phyloP scores from a whole-genome alignment of 2,329 filamentous ascomycete species.

The Botrytis galanthina region DNA sequence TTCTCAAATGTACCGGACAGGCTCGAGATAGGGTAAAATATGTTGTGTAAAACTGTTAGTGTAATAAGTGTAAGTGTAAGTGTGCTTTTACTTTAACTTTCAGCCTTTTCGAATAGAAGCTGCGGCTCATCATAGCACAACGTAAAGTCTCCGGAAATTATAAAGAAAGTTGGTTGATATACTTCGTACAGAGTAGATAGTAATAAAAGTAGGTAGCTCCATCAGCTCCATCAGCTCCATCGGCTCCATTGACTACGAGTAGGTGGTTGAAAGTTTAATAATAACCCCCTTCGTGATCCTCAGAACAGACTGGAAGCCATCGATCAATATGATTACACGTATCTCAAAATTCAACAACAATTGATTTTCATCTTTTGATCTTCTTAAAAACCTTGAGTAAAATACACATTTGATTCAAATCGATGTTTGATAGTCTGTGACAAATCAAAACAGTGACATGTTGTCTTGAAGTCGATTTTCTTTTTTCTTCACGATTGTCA shows the following conservation, averaged over 20 bases:
- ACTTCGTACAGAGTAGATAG: not conserved
- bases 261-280: not conserved
- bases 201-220: not conserved
- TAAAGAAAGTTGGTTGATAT: constrained; percentile 3
- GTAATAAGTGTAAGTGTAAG: not conserved
- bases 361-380: not conserved
- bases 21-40: not conserved
- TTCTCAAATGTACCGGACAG: not conserved
- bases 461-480: not conserved
- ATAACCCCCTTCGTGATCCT: not conserved
- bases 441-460: not conserved
- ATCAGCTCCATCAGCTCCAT: not conserved
- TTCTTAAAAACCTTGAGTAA: not conserved
- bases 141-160: not conserved
- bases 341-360: not conserved
- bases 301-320: not conserved
- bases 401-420: not conserved
- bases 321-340: not conserved
- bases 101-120: constrained; percentile 2
- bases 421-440: not conserved
- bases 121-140: constrained; percentile 2
- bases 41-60: not conserved
- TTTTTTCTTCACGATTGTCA: not conserved
- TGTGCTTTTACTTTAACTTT: not conserved
- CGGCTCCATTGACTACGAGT: not conserved